phyloP scores from a whole-genome alignment of 2,329 filamentous ascomycete genomes.

The Beauveria sp. region DNA sequence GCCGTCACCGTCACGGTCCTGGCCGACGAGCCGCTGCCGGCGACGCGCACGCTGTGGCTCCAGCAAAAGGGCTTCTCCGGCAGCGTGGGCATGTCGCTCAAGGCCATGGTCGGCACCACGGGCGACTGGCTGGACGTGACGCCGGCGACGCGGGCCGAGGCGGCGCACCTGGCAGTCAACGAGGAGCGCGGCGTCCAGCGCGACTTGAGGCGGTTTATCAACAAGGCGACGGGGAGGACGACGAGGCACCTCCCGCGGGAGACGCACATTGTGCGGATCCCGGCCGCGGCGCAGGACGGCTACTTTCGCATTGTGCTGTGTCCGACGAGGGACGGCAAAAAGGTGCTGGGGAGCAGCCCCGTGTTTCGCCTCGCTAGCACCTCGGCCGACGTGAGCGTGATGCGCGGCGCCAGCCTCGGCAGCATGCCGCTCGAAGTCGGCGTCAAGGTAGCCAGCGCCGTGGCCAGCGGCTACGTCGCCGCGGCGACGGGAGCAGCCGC shows the following conservation, averaged over 20 bases:
- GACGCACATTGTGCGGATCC: conserved; percentile 58
- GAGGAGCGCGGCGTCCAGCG: conserved; percentile 63
- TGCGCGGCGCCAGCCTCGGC: conserved; percentile 56
- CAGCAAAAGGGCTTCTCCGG: conserved; percentile 63
- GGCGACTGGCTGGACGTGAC: conserved; percentile 62
- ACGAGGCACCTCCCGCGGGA: conserved; percentile 48
- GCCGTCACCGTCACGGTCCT: conserved; percentile 59
- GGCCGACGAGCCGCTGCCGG: conserved; percentile 47
- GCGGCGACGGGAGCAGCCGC: conserved; percentile 29
- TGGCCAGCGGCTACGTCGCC: conserved; percentile 38
- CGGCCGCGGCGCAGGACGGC: conserved; percentile 54
- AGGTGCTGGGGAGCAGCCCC: conserved; percentile 56
- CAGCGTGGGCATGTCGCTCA: conserved; percentile 59
- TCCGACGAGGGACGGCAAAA: conserved; percentile 37
- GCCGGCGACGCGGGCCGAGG: conserved; percentile 39
- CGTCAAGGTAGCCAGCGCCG: conserved; percentile 45
- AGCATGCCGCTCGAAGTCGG: conserved; percentile 61
- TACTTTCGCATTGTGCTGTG: conserved; percentile 64
- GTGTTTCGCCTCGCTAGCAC: conserved; percentile 63
- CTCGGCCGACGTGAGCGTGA: conserved; percentile 50
- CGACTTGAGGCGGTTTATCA: conserved; percentile 57
- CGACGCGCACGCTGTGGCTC: conserved; percentile 55
- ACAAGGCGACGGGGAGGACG: conserved; percentile 41
- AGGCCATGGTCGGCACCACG: conserved; percentile 52
- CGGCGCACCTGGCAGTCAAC: conserved; percentile 41